Base-by-base conservation (phyloP, 306 rosid genomes). In the Biancaea sappan region DNA sequence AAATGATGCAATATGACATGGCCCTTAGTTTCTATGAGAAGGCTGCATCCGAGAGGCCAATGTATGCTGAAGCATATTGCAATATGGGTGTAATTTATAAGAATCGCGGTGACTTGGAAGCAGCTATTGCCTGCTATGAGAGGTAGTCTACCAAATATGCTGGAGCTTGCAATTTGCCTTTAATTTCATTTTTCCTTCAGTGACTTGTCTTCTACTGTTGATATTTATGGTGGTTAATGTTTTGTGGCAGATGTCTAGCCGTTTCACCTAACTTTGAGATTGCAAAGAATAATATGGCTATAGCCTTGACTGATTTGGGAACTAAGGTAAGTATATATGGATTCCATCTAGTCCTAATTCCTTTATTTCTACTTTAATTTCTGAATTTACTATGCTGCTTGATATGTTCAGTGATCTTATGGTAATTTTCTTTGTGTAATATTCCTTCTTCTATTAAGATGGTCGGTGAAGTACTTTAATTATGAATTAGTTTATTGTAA, bases 61-160 rank as follows among this genome's bases (percentile, higher is more conserved):
- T 88, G 93, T 95, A 95, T 86, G 98, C 99, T 66, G 99, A 95
- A 80, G 99, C 99, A 56, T 95, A 92, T 84, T 95, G 99, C 87
- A 95, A 95, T 75, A 92, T 95, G 99, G 99, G 99, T 14, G 99
- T 95, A 24, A 95, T 95, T 58, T 92, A 81, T 79, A 95, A 95
- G 82, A 95, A 95, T 65, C 98, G 98, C 37, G 92, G 96, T 64
- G 99, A 95, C 73, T 84, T 95, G 85, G 99, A 92, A 81, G 85
- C 98, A 3, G 92, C 99, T 82, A 90, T 95, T 87, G 87, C 98
- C 58, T 95, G 99, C 85, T 95, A 95, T 69, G 99, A 95, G 90
- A 95, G 99, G 98, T 94, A 83, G 50, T 63, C 35, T 51, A 46
- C 47, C 48, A 18, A 11, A 32, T 54, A 58, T 64, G 47, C 62